phyloP scores from a whole-genome alignment of 1,139 yeast species.

The Pichia sp. region DNA sequence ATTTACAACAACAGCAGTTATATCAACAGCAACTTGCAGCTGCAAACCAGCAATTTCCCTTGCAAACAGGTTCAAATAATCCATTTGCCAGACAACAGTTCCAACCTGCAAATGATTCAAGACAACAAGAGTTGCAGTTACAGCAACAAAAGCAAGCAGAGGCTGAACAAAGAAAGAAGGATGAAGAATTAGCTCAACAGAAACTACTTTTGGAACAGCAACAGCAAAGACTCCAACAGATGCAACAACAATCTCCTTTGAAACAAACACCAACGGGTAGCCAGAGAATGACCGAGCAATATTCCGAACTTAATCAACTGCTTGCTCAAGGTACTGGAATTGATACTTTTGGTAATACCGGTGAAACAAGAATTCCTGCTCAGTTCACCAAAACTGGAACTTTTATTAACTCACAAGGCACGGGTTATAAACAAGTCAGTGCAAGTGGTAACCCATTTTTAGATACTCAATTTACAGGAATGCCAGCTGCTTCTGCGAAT shows the following conservation, averaged over 20 bases:
- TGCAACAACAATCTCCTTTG: constrained; percentile 27
- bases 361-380: constrained; percentile 82
- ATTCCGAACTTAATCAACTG: constrained; percentile 68
- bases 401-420: constrained; percentile 81
- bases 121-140: constrained; percentile 13
- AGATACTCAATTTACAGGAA: constrained; percentile 67
- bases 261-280: constrained; percentile 38
- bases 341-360: constrained; percentile 94
- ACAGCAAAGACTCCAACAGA: constrained; percentile 23
- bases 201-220: constrained; percentile 22
- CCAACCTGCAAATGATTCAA: constrained; percentile 11
- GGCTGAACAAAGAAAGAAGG: constrained; percentile 26
- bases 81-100: constrained; percentile 64
- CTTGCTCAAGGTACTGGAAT: constrained; percentile 85
- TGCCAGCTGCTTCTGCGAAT: constrained; percentile 29
- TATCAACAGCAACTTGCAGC: constrained; percentile 25
- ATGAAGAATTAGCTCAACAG: constrained; percentile 25
- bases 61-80: constrained; percentile 74
- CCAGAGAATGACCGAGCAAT: constrained; percentile 40
- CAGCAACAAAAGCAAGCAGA: constrained; percentile 18
- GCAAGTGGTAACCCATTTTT: constrained; percentile 56
- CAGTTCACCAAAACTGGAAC: constrained; percentile 81
- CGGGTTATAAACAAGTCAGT: constrained; percentile 57
- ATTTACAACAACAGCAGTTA: constrained; percentile 28
- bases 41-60: constrained; percentile 28